Evolutionary conservation across 345 rosid species (phyloP), one percentile per base, ranked within the genome.

Genomic region (Physaria fendleri): DNA sequence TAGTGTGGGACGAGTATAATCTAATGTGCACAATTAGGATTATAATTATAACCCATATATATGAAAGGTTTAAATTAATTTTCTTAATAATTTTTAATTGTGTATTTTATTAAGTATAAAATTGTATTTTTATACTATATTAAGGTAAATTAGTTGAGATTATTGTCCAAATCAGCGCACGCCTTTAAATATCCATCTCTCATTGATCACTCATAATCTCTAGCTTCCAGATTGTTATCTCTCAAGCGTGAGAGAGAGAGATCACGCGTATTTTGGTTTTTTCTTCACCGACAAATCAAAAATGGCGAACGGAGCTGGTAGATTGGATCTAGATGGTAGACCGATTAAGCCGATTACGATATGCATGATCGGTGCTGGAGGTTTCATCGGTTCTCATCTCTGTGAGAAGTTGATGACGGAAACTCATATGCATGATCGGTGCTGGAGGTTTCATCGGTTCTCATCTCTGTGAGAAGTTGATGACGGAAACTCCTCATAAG

Each of bases 361-460:
- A 59, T 90, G 95, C 74, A 83, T 92, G 97, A 92, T 92, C 52
- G 97, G 98, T 2, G 98, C 98, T 34, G 98, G 98, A 2, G 95
- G 99, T 21, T 92, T 92, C 84, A 92, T 92, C 34, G 99, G 99
- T 3, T 92, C 99, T 22, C 97, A 92, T 68, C 94, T 92, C 12
- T 92, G 99, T 54, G n/a, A n/a, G n/a, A n/a, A n/a, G n/a, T n/a
- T n/a, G n/a, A n/a, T n/a, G n/a, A n/a, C n/a, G n/a, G n/a, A n/a
- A n/a, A n/a, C n/a, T n/a, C n/a, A 85, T 93, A 59, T 90, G 95
- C 74, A 83, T 92, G 97, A 92, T 92, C 52, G 97, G 98, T 2
- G 98, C 98, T 34, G 98, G 98, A 2, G 95, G 99, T 21, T 92
- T 92, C 84, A 92, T 92, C 34, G 99, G 99, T 3, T 92, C 99